Evolutionary conservation across 2,329 filamentous ascomycete genomes (phyloP), one percentile per base, ranked within the genome.

Genomic region (Cladobotryum mycophilum): DNA sequence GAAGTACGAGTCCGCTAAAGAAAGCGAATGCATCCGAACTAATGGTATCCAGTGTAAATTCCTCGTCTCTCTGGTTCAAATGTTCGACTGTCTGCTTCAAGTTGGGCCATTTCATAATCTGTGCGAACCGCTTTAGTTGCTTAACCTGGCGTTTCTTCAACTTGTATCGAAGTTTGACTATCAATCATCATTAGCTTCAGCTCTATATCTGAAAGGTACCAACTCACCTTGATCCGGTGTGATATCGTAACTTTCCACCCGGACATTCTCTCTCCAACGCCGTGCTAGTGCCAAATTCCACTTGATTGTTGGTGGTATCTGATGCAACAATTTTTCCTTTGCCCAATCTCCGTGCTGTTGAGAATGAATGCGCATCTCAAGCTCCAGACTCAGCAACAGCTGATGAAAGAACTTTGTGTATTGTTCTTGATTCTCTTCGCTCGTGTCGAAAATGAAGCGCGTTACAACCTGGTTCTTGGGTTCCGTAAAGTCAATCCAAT

Each of bases 41-140:
- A 61, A 84, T 69, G 38, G 76, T 70, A 55, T 86, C 74, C 47
- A 87, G 68, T 13, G 73, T 73, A 18, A 76, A 75, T 53, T 85
- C 80, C 11, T 67, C 69, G 52, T 85, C 81, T 53, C 76, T 74
- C 53, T 84, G 76, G 55, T 76, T 79, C 48, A 89, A 73, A 42
- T 79, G 74, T 40, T 80, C 77, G 41, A 87, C 73, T 6, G 86
- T 82, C 52, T 81, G 80, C 17, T 72, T 71, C 52, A 88, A 76
- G 58, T 89, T 89, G 1, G 86, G 86, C 86, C 86, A 90, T 65
- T 88, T 89, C 72, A 90, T 82, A 60, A 79, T 80, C 61, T 80
- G 76, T 11, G 85, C 84, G 62, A 90, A 89, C 35, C 78, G 76
- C 56, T 79, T 78, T 41, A 90, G 70, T 62, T 84, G 81, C 62